Conservation (phyloP, 495 filamentous ascomycete genomes). For the Aspergillus egyptiacus region DNA sequence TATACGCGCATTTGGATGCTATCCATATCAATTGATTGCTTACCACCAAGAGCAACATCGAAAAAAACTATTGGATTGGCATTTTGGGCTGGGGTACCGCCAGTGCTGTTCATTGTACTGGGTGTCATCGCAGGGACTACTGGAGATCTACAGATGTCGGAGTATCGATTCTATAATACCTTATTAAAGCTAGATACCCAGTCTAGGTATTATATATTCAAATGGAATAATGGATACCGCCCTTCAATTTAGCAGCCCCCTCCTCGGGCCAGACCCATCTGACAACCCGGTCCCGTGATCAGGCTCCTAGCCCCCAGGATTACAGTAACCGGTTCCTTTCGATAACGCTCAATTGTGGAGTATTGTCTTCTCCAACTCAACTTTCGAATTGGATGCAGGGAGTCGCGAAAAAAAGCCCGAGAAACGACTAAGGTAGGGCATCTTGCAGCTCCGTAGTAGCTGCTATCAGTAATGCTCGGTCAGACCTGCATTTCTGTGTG, state of each 20-base stretch:
- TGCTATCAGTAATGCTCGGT: slow-evolving; percentile 17
- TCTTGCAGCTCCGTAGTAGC: slow-evolving; percentile 10
- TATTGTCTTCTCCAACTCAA: neutral
- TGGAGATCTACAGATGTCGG: no score
- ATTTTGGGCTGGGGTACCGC: neutral
- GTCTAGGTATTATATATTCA: no score
- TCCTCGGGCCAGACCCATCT: no score
- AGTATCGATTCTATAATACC: no score
- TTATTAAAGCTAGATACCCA: no score
- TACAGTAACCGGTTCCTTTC: neutral
- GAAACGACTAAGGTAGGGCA: neutral
- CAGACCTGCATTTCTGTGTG: slow-evolving; percentile 1
- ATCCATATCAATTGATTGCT: no score
- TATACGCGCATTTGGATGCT: no score
- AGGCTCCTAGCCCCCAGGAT: neutral
- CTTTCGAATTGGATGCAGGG: neutral
- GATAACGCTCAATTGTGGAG: neutral
- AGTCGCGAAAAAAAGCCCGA: neutral
- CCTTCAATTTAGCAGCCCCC: no score
- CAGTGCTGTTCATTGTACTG: slow-evolving; percentile 9
- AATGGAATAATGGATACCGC: no score
- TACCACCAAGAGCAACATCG: slow-evolving; percentile 87
- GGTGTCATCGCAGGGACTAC: no score
- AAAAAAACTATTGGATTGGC: slow-evolving; percentile 77
- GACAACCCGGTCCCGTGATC: slow-evolving; percentile 16